Conservation (phyloP, 805 yeast genomes). For the Cyberlindnera mississippiensis region DNA sequence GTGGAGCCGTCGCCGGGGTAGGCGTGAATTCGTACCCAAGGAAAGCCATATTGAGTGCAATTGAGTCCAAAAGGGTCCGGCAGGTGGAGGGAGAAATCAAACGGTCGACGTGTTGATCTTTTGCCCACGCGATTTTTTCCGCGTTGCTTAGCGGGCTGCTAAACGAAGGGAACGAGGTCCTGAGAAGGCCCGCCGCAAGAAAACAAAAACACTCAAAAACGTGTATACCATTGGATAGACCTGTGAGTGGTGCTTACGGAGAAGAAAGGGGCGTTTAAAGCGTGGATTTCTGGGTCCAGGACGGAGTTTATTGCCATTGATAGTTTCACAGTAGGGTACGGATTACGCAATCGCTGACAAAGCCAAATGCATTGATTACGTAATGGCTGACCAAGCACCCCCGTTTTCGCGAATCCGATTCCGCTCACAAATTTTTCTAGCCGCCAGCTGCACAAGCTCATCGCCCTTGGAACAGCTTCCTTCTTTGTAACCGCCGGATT, state of each 20-base stretch:
- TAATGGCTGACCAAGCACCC: constrained; percentile 1
- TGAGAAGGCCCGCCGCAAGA: too few relatives aligned
- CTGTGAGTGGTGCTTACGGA: too few relatives aligned
- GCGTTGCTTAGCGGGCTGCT: neutral
- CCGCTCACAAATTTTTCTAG: constrained; percentile 8
- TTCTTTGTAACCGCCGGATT: neutral
- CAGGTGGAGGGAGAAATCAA: neutral
- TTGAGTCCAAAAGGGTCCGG: neutral
- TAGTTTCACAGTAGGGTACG: too few relatives aligned
- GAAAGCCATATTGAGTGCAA: constrained; percentile 20
- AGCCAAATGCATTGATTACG: neutral
- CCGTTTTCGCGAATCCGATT: constrained; percentile 6
- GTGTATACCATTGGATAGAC: too few relatives aligned
- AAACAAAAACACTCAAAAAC: too few relatives aligned
- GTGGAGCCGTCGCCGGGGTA: constrained; percentile 52
- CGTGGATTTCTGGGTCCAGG: too few relatives aligned
- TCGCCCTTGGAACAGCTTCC: constrained; percentile 1
- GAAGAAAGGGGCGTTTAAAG: too few relatives aligned
- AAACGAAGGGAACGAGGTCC: neutral
- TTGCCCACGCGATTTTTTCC: neutral
- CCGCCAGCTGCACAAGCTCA: too few relatives aligned
- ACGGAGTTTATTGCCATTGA: too few relatives aligned
- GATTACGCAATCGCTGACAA: too few relatives aligned
- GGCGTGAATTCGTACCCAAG: constrained; percentile 47
- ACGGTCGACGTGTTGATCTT: neutral